A percentile compares a stretch with the other conserved stretches of the same genome.
Conservation (phyloP, 306 rosid species). For the Nissolia schottii region DNA sequence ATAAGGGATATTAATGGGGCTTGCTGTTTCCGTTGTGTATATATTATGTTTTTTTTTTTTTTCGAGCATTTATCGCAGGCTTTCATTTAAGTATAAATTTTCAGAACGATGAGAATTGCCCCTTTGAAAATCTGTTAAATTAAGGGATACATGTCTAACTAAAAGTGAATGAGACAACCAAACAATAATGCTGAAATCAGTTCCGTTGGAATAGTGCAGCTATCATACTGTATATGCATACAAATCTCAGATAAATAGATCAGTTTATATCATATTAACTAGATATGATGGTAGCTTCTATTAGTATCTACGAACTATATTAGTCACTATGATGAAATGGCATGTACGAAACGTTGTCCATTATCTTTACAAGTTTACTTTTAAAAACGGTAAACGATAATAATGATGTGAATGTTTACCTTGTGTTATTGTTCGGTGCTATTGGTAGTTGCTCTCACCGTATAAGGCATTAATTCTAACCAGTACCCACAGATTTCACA, state of each 20-base stretch:
- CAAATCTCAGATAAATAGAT: not conserved
- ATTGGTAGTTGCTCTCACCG: not conserved
- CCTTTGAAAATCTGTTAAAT: not conserved
- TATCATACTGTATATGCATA: not conserved
- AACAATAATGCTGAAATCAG: not conserved
- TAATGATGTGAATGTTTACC: slow-evolving; percentile 5
- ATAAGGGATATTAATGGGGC: not conserved
- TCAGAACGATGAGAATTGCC: not conserved
- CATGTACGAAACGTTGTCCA: not conserved
- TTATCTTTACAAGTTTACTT: not conserved
- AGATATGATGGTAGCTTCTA: not conserved
- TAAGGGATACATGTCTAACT: not conserved
- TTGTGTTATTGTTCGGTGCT: not conserved
- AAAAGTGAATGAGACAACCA: not conserved
- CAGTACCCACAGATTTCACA: not conserved
- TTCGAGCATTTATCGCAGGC: not conserved
- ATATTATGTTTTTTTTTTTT: not conserved
- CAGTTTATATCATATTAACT: not conserved
- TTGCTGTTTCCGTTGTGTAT: not conserved
- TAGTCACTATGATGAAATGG: too few species aligned
- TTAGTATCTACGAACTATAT: too few species aligned
- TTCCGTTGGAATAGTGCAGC: not conserved
- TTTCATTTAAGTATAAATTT: not conserved
- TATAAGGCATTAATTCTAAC: not conserved
- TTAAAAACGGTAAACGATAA: not conserved